Conservation (phyloP, 2,329 filamentous ascomycete species). For the Cytospora piceicola region DNA sequence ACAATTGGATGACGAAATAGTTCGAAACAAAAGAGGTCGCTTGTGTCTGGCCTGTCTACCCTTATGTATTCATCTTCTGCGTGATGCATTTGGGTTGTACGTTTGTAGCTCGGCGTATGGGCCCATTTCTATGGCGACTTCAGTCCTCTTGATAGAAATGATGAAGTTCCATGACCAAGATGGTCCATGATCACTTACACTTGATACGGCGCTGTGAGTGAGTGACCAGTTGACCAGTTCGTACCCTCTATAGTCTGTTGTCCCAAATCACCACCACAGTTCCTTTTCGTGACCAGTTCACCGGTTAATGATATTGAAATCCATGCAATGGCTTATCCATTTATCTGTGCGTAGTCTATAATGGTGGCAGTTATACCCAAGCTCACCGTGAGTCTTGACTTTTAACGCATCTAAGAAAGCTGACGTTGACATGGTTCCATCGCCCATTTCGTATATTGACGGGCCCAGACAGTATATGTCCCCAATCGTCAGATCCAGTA, state of each 20-base stretch:
- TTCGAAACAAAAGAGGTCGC: background rate
- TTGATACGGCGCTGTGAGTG: background rate
- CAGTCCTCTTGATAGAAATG: slow-evolving; percentile 7
- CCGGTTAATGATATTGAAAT: background rate
- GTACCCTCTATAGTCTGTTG: too few species aligned
- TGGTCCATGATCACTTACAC: background rate
- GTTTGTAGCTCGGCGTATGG: background rate
- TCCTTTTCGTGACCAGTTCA: too few species aligned
- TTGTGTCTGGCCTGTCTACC: slow-evolving; percentile 9
- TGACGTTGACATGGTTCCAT: background rate
- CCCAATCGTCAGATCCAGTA: background rate
- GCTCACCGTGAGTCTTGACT: background rate
- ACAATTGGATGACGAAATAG: background rate
- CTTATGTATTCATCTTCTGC: slow-evolving; percentile 20
- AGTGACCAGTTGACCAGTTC: too few species aligned
- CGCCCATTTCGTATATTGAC: background rate
- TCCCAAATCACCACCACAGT: too few species aligned
- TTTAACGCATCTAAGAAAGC: background rate
- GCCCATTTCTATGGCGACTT: slow-evolving; percentile 18
- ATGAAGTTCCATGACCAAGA: background rate
- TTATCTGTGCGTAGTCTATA: background rate
- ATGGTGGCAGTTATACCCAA: background rate
- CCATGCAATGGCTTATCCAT: background rate
- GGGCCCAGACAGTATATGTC: background rate
- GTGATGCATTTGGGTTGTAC: slow-evolving; percentile 14